Evolutionary conservation across 164 flowering plant species (phyloP), one percentile per base, ranked within the genome.

Genomic region (Saururus chinensis): DNA sequence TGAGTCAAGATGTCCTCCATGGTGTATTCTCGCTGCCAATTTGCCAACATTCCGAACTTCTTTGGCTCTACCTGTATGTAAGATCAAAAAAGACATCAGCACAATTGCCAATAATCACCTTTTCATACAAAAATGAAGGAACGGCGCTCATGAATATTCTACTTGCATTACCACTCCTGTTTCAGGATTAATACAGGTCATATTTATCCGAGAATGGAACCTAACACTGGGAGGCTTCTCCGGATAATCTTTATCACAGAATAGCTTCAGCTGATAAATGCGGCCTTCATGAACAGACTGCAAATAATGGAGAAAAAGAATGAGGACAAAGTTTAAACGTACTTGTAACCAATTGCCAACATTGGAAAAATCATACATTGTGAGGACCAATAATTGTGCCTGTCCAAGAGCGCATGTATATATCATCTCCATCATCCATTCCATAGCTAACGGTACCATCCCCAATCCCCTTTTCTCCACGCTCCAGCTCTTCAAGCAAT

Each of bases 271-370:
- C 81, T 92, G 98, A 77, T 92, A 92, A 59, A 92, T 92, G 69
- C 97, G 84, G 21, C 98, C 98, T 78, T 89, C 98, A 73, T 92
- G 98, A 55, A 92, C 96, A 60, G 93, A 83, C 98, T 92, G 83
- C 63, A 61, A 66, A 8, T 37, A 42, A 25, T 2, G 20, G 45
- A 56, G 25, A 19, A 42, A 64, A 21, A 20, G 6, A 55, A 22
- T 53, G 59, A 56, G 25, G 60, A 23, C 7, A 51, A 19, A 25
- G 8, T 17, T 19, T 30, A n/a, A 7, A 17, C 35, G 40, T 58
- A 42, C 20, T 41, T 41, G 24, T 22, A 51, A 52, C 10, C 53
- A 23, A 23, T 30, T 30, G 37, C 4, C 37, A 2, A 6, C 37
- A 30, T 30, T 16, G 56, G 49, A 14, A 23, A 9, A 12, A 26